A percentile compares a stretch with the other conserved stretches of the same genome.
Evolutionary conservation across 2,329 filamentous ascomycete species (phyloP).

Genomic region (Paramyrothecium sp.): DNA sequence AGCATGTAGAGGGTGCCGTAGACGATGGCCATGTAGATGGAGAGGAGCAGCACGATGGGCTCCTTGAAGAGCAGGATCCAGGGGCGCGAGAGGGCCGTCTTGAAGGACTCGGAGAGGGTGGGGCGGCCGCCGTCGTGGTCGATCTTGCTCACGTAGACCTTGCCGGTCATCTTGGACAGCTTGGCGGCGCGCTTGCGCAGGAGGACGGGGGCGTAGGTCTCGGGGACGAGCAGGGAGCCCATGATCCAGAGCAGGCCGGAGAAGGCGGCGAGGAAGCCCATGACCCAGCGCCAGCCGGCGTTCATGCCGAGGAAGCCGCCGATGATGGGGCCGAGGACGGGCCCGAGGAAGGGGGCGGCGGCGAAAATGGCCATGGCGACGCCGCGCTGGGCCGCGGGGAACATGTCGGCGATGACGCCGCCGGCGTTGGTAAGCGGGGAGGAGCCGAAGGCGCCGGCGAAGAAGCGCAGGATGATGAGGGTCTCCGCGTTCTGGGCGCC

Average conservation of each 20-base stretch:
- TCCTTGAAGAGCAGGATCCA: constrained; percentile 61
- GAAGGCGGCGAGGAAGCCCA: constrained; percentile 55
- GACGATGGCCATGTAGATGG: constrained; percentile 56
- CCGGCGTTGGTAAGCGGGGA: constrained; percentile 56
- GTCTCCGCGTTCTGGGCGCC: constrained; percentile 51
- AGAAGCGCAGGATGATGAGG: constrained; percentile 60
- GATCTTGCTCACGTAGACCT: constrained; percentile 43
- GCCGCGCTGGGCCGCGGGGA: constrained; percentile 46
- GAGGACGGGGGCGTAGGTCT: constrained; percentile 53
- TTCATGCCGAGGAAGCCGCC: constrained; percentile 57
- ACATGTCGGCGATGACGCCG: constrained; percentile 58
- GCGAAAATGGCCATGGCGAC: constrained; percentile 54
- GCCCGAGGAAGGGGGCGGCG: constrained; percentile 57
- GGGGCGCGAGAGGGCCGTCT: constrained; percentile 39
- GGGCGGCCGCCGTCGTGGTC: constrained; percentile 19
- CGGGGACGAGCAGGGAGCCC: constrained; percentile 42
- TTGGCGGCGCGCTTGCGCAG: constrained; percentile 43
- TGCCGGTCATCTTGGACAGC: constrained; percentile 45
- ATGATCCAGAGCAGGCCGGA: constrained; percentile 51
- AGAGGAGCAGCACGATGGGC: constrained; percentile 59
- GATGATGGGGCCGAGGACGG: constrained; percentile 53
- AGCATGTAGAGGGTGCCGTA: constrained; percentile 48
- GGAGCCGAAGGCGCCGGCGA: constrained; percentile 55
- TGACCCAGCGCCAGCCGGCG: constrained; percentile 59
- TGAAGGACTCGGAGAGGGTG: constrained; percentile 30